These are phyloP conservation scores for Peronospora farinosa DNA, from an alignment of 352 stramenopile genomes.

Conservation along the genomic window DNA sequence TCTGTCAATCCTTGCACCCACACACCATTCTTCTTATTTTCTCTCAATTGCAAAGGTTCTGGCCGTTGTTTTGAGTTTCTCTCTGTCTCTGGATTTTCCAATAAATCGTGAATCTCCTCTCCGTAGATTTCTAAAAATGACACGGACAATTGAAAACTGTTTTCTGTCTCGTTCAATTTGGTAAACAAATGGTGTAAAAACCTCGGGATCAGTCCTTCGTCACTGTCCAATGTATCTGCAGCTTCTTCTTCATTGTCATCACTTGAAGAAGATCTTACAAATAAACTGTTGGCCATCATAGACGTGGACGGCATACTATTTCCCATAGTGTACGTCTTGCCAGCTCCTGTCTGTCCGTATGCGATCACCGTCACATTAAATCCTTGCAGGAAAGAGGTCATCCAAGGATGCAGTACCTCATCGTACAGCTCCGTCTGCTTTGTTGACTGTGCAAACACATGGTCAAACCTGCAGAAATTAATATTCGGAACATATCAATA, in stretches of 20 bases:
- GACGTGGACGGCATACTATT: slow-evolving; percentile 51
- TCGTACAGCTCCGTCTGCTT: slow-evolving; percentile 68
- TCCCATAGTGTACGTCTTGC: slow-evolving; percentile 84
- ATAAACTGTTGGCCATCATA: slow-evolving; percentile 33
- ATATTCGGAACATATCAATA: not conserved
- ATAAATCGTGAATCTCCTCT: slow-evolving; percentile 94
- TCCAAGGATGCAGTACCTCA: slow-evolving; percentile 63
- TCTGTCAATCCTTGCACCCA: slow-evolving; percentile 79
- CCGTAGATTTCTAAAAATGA: slow-evolving; percentile 96
- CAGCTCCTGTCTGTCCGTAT: slow-evolving; percentile 81
- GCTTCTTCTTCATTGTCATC: slow-evolving; percentile 16
- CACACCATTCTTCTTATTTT: slow-evolving; percentile 60
- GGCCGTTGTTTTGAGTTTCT: slow-evolving; percentile 18
- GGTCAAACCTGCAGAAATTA: slow-evolving; percentile 51
- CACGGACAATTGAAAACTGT: slow-evolving; percentile 54
- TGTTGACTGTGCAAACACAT: slow-evolving; percentile 60
- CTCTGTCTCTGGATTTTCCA: slow-evolving; percentile 47
- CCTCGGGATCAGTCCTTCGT: slow-evolving; percentile 78
- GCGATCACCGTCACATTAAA: slow-evolving; percentile 87
- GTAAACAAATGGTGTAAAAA: slow-evolving; percentile 78
- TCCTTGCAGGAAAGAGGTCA: slow-evolving; percentile 81
- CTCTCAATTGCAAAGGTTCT: slow-evolving; percentile 62
- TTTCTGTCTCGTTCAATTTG: slow-evolving; percentile 33
- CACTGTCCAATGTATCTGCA: slow-evolving; percentile 29
- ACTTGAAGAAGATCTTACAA: slow-evolving; percentile 17